A percentile compares a stretch with the other conserved stretches of the same genome.
phyloP scores from a whole-genome alignment of 345 rosid species.

The Hibiscus syriacus region DNA sequence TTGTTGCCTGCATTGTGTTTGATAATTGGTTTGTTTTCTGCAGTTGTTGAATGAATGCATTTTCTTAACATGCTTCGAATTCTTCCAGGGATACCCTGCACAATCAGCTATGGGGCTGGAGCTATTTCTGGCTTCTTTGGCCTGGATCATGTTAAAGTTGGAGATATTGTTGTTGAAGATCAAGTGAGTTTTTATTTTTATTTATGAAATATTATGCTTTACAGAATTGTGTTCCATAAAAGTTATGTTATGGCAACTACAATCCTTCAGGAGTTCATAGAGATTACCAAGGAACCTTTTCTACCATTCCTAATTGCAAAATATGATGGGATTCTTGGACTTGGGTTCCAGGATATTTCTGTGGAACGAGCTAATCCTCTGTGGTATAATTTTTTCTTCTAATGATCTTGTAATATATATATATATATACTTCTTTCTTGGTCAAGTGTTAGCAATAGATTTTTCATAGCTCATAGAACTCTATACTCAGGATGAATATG shows the following conservation, averaged over 20 bases:
- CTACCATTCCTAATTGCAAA: slow-evolving; percentile 31
- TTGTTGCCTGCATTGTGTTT: not conserved
- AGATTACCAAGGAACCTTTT: slow-evolving; percentile 40
- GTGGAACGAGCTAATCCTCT: slow-evolving; percentile 40
- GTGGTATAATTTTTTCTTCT: slow-evolving; percentile 28
- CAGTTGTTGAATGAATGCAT: not conserved
- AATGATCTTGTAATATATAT: not conserved
- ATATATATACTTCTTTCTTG: no score
- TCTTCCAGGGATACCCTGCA: slow-evolving; percentile 40
- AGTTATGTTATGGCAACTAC: slow-evolving; percentile 7
- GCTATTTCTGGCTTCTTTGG: slow-evolving; percentile 46
- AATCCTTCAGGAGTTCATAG: slow-evolving; percentile 42
- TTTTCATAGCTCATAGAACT: not conserved
- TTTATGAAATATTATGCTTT: not conserved
- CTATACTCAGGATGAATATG: slow-evolving; percentile 44
- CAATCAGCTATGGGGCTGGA: slow-evolving; percentile 37
- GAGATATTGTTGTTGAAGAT: slow-evolving; percentile 30
- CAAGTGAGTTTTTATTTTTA: slow-evolving; percentile 29
- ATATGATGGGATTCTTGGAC: slow-evolving; percentile 52
- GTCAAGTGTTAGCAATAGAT: not conserved
- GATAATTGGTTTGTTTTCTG: not conserved
- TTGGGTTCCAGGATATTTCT: slow-evolving; percentile 32
- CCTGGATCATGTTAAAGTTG: slow-evolving; percentile 47
- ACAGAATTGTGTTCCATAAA: not conserved
- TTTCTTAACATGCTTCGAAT: not conserved